Base-by-base conservation (phyloP, 768 basidiomycete species). In the Mycena floridula region DNA sequence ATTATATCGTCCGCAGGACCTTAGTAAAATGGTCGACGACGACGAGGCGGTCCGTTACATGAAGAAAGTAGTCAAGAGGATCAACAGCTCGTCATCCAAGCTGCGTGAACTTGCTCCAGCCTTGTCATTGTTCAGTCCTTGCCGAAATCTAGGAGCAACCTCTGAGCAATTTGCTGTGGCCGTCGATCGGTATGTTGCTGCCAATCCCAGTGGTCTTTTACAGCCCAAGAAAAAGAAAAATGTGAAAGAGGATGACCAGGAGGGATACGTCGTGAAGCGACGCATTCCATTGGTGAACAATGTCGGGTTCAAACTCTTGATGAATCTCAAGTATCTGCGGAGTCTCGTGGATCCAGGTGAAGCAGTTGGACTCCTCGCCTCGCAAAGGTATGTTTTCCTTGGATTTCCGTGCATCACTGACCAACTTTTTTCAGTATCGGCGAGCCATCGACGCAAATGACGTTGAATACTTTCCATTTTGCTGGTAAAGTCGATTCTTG, bases 391-490 rank as follows among this genome's bases (percentile, higher is more conserved):
- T 51, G 78, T 69, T 22, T 37, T 44, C 36, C n/a, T 11, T 22
- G n/a, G 22, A 5, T 40, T 37, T n/a, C 27, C 21, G 39, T 36
- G 28, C 27, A 27, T 36, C n/a, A n/a, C 40, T 50, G 25, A n/a
- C 37, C 24, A 36, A 37, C 8, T 43, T n/a, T 41, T 39, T 43
- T 7, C 48, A 98, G 96, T 67, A 81, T 99, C 35, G 96, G 96
- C 42, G 96, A 99, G 63, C 96, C 96, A 4, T 99, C 96, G 13
- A 99, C 96, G 0, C 96, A 99, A 62, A 99, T 99, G 96, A 99
- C 96, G 7, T 68, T 99, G 50, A 99, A 99, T 61, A 99, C 96
- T 11, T 99, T 99, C 80, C 96, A 99, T 70, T 94, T 99, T 57
- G 96, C 96, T 54, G 95, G 92, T 82, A 62, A 56, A 76, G 58